These are phyloP conservation scores for Alternaria arborescens DNA, from an alignment of 2,329 filamentous ascomycete genomes.

Conservation along the genomic window DNA sequence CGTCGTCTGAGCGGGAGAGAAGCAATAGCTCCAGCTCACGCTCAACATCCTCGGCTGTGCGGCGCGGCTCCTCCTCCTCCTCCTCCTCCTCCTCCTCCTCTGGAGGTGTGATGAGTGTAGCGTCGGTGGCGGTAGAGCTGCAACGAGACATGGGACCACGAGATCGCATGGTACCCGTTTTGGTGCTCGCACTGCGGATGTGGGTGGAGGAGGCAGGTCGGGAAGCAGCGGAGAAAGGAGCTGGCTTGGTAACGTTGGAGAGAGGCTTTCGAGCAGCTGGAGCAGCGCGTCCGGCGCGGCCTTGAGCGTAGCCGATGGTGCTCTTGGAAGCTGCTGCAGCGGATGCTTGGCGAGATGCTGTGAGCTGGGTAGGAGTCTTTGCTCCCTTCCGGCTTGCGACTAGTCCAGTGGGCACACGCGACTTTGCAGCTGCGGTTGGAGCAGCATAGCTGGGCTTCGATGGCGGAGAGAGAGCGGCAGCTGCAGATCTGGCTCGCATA, in stretches of 20 bases:
- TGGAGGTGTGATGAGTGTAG: conserved; percentile 36
- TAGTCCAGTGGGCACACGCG: conserved; percentile 46
- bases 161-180: conserved; percentile 19
- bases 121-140: conserved; percentile 44
- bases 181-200: conserved; percentile 24
- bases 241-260: conserved; percentile 46
- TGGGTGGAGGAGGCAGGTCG: conserved; percentile 28
- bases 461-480: conserved; percentile 51
- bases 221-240: conserved; percentile 38
- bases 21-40: conserved; percentile 43
- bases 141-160: conserved; percentile 43
- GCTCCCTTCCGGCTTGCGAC: conserved; percentile 53
- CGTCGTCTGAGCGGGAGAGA: conserved; percentile 38
- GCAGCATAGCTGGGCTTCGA: conserved; percentile 51
- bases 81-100: conserved; percentile 35
- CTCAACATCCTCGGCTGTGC: conserved; percentile 46
- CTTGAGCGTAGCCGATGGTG: conserved; percentile 86
- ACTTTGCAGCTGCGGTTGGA: conserved; percentile 52
- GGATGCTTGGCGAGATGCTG: conserved; percentile 65
- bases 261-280: conserved; percentile 46
- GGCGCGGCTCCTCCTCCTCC: conserved; percentile 34
- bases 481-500: conserved; percentile 61
- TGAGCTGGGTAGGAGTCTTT: conserved; percentile 54
- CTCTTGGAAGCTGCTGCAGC: conserved; percentile 76
- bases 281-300: conserved; percentile 65